Percentiles rank a stretch among this genome's conserved stretches.
Evolutionary conservation across 345 rosid species (phyloP).

Genomic region (Eucalyptus shirleyi): DNA sequence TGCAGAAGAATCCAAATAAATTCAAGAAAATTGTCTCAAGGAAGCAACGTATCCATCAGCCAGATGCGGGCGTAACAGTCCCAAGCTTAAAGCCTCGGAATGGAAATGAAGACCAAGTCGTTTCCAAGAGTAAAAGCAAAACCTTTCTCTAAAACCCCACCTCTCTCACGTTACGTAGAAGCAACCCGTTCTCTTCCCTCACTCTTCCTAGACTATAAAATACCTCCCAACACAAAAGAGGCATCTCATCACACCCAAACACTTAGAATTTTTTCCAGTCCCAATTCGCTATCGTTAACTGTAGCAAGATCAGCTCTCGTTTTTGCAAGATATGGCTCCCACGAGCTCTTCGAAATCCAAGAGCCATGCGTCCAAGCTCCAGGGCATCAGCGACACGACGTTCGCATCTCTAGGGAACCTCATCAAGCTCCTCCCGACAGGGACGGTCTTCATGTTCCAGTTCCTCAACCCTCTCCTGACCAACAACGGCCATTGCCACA

Average conservation of each 20-base stretch:
- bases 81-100: not conserved
- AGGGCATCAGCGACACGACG: constrained; percentile 25
- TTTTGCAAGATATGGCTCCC: not conserved
- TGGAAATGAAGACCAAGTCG: not conserved
- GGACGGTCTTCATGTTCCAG: constrained; percentile 70
- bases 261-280: not conserved
- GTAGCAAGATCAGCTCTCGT: not conserved
- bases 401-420: constrained; percentile 54
- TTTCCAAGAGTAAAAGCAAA: not conserved
- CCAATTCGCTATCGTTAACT: not conserved
- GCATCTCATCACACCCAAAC: not conserved
- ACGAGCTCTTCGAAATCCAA: not conserved
- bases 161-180: constrained; percentile 4
- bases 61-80: not conserved
- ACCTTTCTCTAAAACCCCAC: not conserved
- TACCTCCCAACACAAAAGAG: not conserved
- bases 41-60: not conserved
- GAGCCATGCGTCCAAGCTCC: not conserved
- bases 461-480: constrained; percentile 73
- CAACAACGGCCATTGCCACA: constrained; percentile 53
- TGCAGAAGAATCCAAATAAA: not conserved
- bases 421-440: constrained; percentile 81
- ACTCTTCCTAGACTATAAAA: not conserved
- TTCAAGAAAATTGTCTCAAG: not conserved
- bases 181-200: not conserved